Base-by-base conservation (phyloP, 441 rosid genomes). In the Lepidium campestre region DNA sequence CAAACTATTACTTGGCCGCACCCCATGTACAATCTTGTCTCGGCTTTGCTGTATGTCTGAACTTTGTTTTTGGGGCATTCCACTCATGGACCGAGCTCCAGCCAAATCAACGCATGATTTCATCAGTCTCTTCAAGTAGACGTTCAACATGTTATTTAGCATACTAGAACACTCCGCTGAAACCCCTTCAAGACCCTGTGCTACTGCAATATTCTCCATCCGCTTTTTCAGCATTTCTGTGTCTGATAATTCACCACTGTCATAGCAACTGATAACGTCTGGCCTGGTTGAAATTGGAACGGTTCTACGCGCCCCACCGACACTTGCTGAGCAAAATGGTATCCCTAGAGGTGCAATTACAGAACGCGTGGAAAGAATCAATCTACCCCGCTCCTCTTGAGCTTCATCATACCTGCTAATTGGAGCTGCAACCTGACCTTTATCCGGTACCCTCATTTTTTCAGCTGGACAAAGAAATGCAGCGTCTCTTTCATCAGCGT, bases 61-160 rank as follows among this genome's bases (percentile, higher is more conserved):
- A 35, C 5, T 25, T 47, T 69, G 50, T 68, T 62, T 64, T 42
- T 34, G 32, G 25, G 36, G 31, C 36, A 35, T 54, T 42, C 65
- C 70, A 71, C 29, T 71, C 29, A 71, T 65, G 49, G 72, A 63
- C 62, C 78, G 81, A 61, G 52, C 68, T 57, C 70, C 68, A 17
- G 71, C 86, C 71, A 85, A 49, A 69, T 80, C 77, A 41, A 72
- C 17, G 44, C 84, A 78, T 40, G 89, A 82, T 56, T 56, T 82
- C 41, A 87, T 79, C 70, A 87, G 75, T 72, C 65, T 75, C 79
- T 80, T 82, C 35, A 86, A 57, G 76, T 83, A 80, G 22, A 73
- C 48, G 57, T 83, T 76, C 71, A 86, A 69, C 73, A 75, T 77
- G 42, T 46, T 61, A 72, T 74, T 84, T 75, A 84, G 67, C 41